Base-by-base conservation (phyloP, 768 basidiomycete species). In the Inosperma sp. region DNA sequence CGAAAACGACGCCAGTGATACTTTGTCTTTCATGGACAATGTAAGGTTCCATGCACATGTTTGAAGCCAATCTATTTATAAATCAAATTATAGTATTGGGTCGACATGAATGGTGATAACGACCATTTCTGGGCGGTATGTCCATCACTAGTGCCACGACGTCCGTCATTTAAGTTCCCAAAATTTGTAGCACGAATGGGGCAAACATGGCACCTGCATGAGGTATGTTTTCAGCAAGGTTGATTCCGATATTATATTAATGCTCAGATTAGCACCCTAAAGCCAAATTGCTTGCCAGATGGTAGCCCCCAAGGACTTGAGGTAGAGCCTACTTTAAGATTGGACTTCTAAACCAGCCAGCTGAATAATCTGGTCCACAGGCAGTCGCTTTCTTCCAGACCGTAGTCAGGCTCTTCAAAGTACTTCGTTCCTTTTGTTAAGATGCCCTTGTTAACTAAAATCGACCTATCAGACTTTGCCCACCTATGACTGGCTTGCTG, bases 81-180 rank as follows among this genome's bases (percentile, higher is more conserved):
- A 29, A 14, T n/a, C 36, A n/a, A 23, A 16, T 25, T 22, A 0
- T 44, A 79, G 78, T 79, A 70, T 60, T 87, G 85, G 84, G 70
- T 84, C 23, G 78, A 85, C 56, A 74, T 72, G 36, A 69, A 76
- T 54, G 84, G 82, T 7, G 56, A 72, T 13, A 80, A 79, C 56
- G 78, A 88, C 58, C 60, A 75, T 26, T 82, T 88, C 61, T 88
- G 86, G 86, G 77, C 82, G 72, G 83, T 82, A 57, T 26, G 77
- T 49, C 35, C n/a, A 4, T 30, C 34, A 9, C 9, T 49, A n/a
- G 26, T 19, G 29, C 23, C 21, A 27, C 9, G 16, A 43, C 22
- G 5, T 17, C 17, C 9, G 14, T 33, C 7, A 3, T 14, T 17
- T 35, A 17, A n/a, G 17, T 12, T 21, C 35, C 3, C n/a, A 16